Evolutionary conservation across 768 basidiomycete genomes (phyloP).

Genomic region (Rickenella mellea): DNA sequence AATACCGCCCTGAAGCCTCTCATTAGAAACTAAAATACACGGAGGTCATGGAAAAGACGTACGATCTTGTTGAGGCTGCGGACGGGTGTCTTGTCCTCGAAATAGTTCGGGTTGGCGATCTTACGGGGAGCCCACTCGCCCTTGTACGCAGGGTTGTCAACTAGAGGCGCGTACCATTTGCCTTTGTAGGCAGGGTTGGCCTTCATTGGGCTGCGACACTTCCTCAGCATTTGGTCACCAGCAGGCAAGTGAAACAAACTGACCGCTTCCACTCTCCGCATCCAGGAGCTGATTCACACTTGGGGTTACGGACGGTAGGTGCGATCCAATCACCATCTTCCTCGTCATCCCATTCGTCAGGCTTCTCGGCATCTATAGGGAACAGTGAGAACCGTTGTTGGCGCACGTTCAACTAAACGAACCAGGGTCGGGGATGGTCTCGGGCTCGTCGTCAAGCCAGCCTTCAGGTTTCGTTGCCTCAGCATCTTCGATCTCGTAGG

Average conservation of each 20-base stretch:
- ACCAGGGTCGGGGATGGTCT: slow-evolving; percentile 82
- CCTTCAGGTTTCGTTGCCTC: slow-evolving; percentile 87
- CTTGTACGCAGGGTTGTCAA: slow-evolving; percentile 97
- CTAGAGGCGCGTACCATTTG: slow-evolving; percentile 91
- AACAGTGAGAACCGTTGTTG: neutral
- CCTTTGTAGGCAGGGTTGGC: slow-evolving; percentile 95
- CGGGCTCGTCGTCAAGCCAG: slow-evolving; percentile 88
- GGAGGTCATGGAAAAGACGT: slow-evolving; percentile 16
- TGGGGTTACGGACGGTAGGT: slow-evolving; percentile 83
- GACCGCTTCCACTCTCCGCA: slow-evolving; percentile 93
- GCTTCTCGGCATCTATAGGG: slow-evolving; percentile 70
- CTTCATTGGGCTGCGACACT: slow-evolving; percentile 56
- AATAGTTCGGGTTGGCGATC: slow-evolving; percentile 87
- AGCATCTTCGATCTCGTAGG: slow-evolving; percentile 82
- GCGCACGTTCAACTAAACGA: slow-evolving; percentile 10
- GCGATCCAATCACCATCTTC: slow-evolving; percentile 99
- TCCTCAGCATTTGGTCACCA: slow-evolving; percentile 1
- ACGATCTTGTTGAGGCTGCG: slow-evolving; percentile 83
- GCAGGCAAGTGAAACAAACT: slow-evolving; percentile 8
- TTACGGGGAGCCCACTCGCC: slow-evolving; percentile 88
- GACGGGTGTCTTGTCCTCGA: slow-evolving; percentile 77
- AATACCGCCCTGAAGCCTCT: slow-evolving; percentile 60
- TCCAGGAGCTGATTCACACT: slow-evolving; percentile 81
- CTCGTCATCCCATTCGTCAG: slow-evolving; percentile 99
- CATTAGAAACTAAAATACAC: neutral